A percentile compares a stretch with the other conserved stretches of the same genome.
phyloP scores from a whole-genome alignment of 352 stramenopile genomes.

The Phytophthora sp. region DNA sequence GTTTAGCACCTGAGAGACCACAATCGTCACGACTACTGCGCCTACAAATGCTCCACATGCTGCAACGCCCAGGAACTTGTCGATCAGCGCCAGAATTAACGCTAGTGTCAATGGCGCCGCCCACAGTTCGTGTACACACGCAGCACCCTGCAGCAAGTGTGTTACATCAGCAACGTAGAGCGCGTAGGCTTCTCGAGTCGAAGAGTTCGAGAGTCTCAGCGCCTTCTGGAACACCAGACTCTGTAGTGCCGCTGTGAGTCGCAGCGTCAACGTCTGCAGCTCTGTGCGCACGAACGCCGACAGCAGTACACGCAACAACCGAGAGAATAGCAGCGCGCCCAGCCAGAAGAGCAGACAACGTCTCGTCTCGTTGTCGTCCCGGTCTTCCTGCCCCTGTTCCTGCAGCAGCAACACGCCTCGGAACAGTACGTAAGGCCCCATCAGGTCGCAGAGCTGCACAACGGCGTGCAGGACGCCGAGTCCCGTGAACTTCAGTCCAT shows the following conservation, averaged over 20 bases:
- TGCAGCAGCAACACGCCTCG: constrained; percentile 59
- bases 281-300: constrained; percentile 67
- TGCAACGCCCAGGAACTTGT: constrained; percentile 55
- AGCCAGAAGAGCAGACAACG: constrained; percentile 63
- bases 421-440: constrained; percentile 71
- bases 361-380: constrained; percentile 17
- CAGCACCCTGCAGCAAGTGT: constrained; percentile 61
- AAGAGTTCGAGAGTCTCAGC: constrained; percentile 48
- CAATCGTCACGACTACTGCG: constrained; percentile 43
- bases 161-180: constrained; percentile 72
- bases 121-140: constrained; percentile 82
- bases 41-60: constrained; percentile 39
- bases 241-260: constrained; percentile 71
- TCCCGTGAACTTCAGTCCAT: constrained; percentile 52
- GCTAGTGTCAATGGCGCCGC: constrained; percentile 57
- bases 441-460: constrained; percentile 58
- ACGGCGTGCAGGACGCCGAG: constrained; percentile 51
- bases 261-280: constrained; percentile 66
- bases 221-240: constrained; percentile 81
- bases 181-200: constrained; percentile 45
- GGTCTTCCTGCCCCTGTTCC: constrained; percentile 12
- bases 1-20: constrained; percentile 53
- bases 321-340: constrained; percentile 57
- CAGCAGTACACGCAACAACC: constrained; percentile 67
- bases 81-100: constrained; percentile 57